Evolutionary conservation across 129 eudicot genomes (phyloP).

Genomic region (Mikania micrantha): DNA sequence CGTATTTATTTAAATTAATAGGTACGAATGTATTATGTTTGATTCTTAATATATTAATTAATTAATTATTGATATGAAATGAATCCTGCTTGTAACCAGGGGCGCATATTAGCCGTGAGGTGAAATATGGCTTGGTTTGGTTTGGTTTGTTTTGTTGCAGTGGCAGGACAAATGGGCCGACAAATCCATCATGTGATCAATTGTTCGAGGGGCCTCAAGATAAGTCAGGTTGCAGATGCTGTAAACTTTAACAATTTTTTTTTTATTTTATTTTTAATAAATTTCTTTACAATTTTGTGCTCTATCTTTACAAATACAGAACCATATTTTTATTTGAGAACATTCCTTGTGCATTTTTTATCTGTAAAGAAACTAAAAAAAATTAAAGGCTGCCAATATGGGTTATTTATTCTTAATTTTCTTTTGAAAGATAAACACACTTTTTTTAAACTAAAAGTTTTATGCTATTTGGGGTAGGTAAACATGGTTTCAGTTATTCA

Average conservation of each 20-base stretch:
- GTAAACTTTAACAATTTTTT: constrained; percentile 44
- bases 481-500: no score
- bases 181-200: constrained; percentile 81
- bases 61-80: no score
- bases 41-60: not conserved
- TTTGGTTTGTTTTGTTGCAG: not conserved
- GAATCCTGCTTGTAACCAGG: not conserved
- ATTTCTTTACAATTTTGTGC: not conserved
- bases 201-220: constrained; percentile 94
- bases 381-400: not conserved
- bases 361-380: constrained; percentile 21
- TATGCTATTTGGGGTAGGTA: no score
- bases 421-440: no score
- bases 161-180: constrained; percentile 70
- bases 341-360: constrained; percentile 19
- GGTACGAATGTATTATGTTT: not conserved
- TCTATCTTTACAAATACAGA: constrained; percentile 27
- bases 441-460: no score
- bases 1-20: no score
- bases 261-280: not conserved
- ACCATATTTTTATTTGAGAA: constrained; percentile 5
- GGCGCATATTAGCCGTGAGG: no score
- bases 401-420: not conserved
- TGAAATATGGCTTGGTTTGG: not conserved
- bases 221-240: constrained; percentile 68